Percentiles rank a stretch among this genome's conserved stretches.
Evolutionary conservation across 306 rosid genomes (phyloP).

Genomic region (Abrus precatorius): DNA sequence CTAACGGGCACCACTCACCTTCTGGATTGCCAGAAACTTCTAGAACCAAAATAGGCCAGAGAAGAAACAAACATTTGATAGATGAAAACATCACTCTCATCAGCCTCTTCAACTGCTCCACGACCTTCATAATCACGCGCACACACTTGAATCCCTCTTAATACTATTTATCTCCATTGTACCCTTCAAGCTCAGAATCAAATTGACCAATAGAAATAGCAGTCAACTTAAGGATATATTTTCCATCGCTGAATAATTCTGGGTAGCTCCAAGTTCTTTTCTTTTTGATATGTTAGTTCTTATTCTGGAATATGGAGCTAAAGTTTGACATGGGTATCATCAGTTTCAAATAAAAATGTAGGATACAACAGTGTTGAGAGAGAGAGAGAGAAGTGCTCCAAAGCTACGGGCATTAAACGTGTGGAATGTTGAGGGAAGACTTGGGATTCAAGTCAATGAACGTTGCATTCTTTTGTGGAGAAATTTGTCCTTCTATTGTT

Average conservation of each 20-base stretch:
- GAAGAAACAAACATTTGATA: constrained; percentile 18
- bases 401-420: not conserved
- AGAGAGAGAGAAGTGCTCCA: not conserved
- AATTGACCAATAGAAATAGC: constrained; percentile 30
- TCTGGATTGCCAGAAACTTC: constrained; percentile 47
- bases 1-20: constrained; percentile 33
- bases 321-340: not conserved
- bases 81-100: constrained; percentile 44
- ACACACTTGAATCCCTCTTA: not conserved
- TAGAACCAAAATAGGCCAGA: constrained; percentile 38
- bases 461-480: not conserved
- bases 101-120: constrained; percentile 9
- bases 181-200: constrained; percentile 33
- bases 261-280: not conserved
- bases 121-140: not conserved
- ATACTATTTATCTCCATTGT: not conserved
- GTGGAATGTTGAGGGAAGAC: not conserved
- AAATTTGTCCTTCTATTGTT: not conserved
- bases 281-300: not conserved
- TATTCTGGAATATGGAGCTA: not conserved
- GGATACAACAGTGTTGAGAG: not conserved
- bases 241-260: constrained; percentile 7
- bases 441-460: not conserved
- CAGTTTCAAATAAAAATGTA: constrained; percentile 2
- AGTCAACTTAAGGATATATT: constrained; percentile 19